Conservation (phyloP, 495 filamentous ascomycete genomes). For the Podospora pseudocomata region DNA sequence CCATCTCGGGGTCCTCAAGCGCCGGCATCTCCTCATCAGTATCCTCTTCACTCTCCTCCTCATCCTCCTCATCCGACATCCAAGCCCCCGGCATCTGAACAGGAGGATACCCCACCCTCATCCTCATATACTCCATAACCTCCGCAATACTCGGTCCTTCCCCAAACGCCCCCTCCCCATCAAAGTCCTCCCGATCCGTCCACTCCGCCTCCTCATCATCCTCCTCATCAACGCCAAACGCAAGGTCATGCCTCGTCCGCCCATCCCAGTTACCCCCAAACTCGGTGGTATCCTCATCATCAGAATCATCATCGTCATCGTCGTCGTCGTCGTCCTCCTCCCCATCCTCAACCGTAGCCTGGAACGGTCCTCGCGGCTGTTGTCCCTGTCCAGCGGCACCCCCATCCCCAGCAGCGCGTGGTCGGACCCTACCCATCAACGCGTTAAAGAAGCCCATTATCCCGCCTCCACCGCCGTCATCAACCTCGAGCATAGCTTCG, state of each 20-base stretch:
- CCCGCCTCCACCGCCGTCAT: conserved; percentile 10
- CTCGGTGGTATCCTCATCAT: conserved; percentile 4
- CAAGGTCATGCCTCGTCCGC: not conserved
- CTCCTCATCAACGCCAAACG: conserved; percentile 24
- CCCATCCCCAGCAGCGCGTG: not conserved
- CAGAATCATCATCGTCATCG: conserved; percentile 1
- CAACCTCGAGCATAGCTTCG: conserved; percentile 3
- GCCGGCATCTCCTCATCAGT: conserved; percentile 3
- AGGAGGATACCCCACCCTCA: not conserved
- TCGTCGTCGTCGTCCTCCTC: conserved; percentile 14
- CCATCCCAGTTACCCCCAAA: not conserved
- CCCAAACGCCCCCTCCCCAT: not conserved
- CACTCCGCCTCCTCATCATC: conserved; percentile 17
- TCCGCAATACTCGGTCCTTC: not conserved
- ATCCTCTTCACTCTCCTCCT: conserved; percentile 17
- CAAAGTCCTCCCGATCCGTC: not conserved
- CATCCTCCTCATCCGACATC: conserved; percentile 17
- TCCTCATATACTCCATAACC: not conserved
- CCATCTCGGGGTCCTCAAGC: conserved; percentile 5
- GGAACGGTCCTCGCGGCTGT: not conserved
- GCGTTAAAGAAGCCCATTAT: conserved; percentile 1
- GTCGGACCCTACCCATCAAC: not conserved
- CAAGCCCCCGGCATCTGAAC: not conserved
- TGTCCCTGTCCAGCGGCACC: conserved; percentile 3
- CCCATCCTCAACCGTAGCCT: conserved; percentile 9